These are phyloP conservation scores for Phyllosticta citriasiana DNA, from an alignment of 2,329 filamentous ascomycete genomes.

Conservation along the genomic window DNA sequence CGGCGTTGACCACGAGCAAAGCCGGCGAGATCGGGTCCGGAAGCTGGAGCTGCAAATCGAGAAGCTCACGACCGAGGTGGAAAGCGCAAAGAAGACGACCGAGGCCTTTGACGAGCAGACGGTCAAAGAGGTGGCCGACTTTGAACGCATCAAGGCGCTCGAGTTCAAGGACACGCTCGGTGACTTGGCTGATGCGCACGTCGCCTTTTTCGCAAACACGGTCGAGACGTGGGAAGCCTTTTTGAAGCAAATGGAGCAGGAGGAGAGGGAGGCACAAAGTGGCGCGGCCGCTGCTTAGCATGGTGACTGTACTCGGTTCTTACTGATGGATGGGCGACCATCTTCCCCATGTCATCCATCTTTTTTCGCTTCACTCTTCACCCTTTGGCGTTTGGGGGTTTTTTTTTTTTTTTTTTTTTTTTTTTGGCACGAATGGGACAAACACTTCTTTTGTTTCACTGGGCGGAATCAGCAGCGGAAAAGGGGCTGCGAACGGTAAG, in stretches of 20 bases:
- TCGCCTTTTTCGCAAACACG: conserved; percentile 74
- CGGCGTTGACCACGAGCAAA: conserved; percentile 91
- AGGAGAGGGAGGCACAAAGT: conserved; percentile 21
- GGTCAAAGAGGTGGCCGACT: conserved; percentile 82
- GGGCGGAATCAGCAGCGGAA: no score
- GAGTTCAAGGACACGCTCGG: conserved; percentile 87
- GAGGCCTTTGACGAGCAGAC: conserved; percentile 96
- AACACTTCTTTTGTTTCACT: no score
- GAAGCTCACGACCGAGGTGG: conserved; percentile 76
- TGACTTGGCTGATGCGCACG: conserved; percentile 71
- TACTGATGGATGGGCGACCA: no score
- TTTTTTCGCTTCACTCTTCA: no score
- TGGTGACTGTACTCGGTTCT: no score
- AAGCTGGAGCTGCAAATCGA: conserved; percentile 91
- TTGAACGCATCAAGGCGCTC: conserved; percentile 89
- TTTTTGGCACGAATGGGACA: no score
- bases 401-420: no score
- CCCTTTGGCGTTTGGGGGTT: no score
- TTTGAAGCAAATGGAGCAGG: conserved; percentile 74
- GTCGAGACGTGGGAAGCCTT: conserved; percentile 83
- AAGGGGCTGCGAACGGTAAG: no score
- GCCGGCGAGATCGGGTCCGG: conserved; percentile 72
- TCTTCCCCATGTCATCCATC: no score
- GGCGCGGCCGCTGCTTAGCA: background rate
- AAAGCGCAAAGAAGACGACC: conserved; percentile 73